Evolutionary conservation across 148 eudicot species (phyloP), one percentile per base, ranked within the genome.

Genomic region (Vaccinium darrowii): DNA sequence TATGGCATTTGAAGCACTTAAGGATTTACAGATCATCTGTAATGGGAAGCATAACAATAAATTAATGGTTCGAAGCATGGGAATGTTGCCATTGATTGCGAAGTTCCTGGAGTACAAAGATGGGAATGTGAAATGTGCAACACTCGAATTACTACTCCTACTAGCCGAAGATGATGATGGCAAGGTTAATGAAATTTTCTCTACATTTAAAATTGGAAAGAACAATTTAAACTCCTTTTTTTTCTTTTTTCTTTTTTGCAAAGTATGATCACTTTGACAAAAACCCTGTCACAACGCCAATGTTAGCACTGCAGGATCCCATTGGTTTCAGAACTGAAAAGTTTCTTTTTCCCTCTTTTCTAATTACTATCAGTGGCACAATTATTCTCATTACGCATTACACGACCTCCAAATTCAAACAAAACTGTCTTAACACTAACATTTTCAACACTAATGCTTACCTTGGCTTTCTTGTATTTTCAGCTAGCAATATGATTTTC

Each of bases 1-100:
- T 78, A 92, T 88, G 90, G 85, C 92, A 36, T 88, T 89, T 67
- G 97, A 94, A 86, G 94, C 97, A 51, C 88, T 95, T 21, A 84
- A 89, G 58, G 92, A 94, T 83, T 80, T 95, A 83, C 87, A 81
- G 60, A 90, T 57, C 75, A 84, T 93, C 49, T 93, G 93, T 87
- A 83, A 81, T 63, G 87, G 72, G 39, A 92, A 87, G 79, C 90
- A 87, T 23, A 71, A 86, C 60, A 93, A 90, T 76, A 85, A 81
- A 78, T 65, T 80, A 63, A 90, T 92, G 84, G 85, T 94, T 69
- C 84, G 78, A 19, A 81, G 81, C 33, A 87, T 88, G 78, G 98
- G 95, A 62, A 87, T 95, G n/a, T 72, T 92, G 58, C 92, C 95
- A 47, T 76, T 92, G 92, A 89, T 95, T 57, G 94, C 62, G 19